Conservation (phyloP, 352 stramenopile species). For the Plasmopara muralis region DNA sequence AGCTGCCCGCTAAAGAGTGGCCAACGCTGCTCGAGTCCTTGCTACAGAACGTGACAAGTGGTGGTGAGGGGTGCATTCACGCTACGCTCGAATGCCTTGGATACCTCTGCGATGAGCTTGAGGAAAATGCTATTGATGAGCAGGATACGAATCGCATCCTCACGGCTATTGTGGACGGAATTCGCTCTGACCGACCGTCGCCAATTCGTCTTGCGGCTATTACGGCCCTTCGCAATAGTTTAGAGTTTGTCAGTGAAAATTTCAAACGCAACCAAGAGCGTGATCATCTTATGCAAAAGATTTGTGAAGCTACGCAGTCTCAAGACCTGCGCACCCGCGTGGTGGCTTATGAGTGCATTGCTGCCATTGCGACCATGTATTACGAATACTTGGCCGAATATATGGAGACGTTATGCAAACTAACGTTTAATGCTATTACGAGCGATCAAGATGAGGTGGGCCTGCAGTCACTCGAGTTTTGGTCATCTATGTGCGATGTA, state of each 20-base stretch:
- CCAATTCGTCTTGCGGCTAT: slow-evolving; percentile 90
- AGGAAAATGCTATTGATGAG: slow-evolving; percentile 65
- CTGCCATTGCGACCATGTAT: slow-evolving; percentile 92
- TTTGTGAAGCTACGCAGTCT: slow-evolving; percentile 94
- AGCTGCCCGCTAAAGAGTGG: slow-evolving; percentile 93
- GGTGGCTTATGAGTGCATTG: slow-evolving; percentile 94
- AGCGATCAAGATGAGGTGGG: slow-evolving; percentile 90
- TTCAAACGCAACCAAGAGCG: slow-evolving; percentile 94
- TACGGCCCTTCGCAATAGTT: slow-evolving; percentile 90
- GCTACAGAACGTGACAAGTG: slow-evolving; percentile 89
- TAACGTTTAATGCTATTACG: slow-evolving; percentile 92
- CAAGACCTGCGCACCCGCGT: slow-evolving; percentile 81
- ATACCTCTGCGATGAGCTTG: slow-evolving; percentile 79
- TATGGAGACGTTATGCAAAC: slow-evolving; percentile 95
- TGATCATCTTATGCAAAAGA: slow-evolving; percentile 93
- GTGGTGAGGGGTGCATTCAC: slow-evolving; percentile 87
- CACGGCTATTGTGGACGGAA: slow-evolving; percentile 96
- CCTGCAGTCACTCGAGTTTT: slow-evolving; percentile 97
- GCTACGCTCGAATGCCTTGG: slow-evolving; percentile 80
- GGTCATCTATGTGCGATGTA: slow-evolving; percentile 95
- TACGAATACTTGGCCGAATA: slow-evolving; percentile 95
- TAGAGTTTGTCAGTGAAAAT: slow-evolving; percentile 94
- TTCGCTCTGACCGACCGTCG: slow-evolving; percentile 78
- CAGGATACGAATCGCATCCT: slow-evolving; percentile 94
- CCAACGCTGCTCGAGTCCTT: slow-evolving; percentile 87